Conservation (phyloP, 1,284 basidiomycete genomes). For the Phellopilus nigrolimitatus region DNA sequence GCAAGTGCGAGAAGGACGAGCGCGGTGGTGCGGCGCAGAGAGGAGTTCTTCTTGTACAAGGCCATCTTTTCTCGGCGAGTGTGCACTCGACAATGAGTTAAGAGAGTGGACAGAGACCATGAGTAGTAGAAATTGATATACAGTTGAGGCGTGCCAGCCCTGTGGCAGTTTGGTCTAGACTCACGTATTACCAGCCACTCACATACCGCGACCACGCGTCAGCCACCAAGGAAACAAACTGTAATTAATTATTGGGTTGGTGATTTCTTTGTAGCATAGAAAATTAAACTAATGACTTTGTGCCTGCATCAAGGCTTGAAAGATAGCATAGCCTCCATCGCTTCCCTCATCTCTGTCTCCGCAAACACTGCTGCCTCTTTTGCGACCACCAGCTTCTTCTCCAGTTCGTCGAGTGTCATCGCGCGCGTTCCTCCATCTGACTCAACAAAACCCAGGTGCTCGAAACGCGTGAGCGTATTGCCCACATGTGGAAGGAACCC, state of each 20-base stretch:
- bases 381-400: constrained; percentile 63
- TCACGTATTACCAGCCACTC: no score
- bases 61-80: not conserved
- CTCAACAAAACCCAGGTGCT: constrained; percentile 51
- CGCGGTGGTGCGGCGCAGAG: not conserved
- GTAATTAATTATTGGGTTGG: not conserved
- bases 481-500: constrained; percentile 60
- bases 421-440: constrained; percentile 41
- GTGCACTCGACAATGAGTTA: not conserved
- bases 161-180: not conserved
- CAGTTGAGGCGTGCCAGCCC: constrained; percentile 4
- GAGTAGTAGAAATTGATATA: not conserved
- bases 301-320: constrained; percentile 36
- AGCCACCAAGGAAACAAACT: not conserved
- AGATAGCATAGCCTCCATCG: constrained; percentile 61
- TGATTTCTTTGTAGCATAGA: not conserved
- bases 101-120: not conserved
- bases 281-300: not conserved
- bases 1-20: constrained; percentile 2
- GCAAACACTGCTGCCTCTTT: constrained; percentile 66
- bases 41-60: not conserved
- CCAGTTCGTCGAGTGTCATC: constrained; percentile 70
- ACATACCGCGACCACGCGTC: not conserved
- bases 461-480: constrained; percentile 62
- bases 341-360: constrained; percentile 66